Percentiles rank a stretch among this genome's conserved stretches.
These are phyloP conservation scores for Vachellia collinsii DNA, from an alignment of 306 rosid species.

Conservation along the genomic window DNA sequence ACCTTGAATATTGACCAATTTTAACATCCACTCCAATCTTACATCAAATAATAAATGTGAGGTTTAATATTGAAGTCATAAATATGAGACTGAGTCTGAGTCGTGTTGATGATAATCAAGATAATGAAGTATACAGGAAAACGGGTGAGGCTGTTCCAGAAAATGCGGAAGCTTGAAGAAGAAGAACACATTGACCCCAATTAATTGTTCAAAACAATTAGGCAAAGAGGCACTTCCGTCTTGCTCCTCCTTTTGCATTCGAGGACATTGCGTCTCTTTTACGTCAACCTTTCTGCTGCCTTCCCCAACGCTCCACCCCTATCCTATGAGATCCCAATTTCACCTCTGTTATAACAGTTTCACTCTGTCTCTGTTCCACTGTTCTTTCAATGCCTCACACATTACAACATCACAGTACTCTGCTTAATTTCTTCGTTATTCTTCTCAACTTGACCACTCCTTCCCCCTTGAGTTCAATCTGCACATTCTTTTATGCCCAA, in stretches of 20 bases:
- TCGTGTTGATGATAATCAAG: neutral
- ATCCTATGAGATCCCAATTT: neutral
- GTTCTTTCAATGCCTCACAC: neutral
- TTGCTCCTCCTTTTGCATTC: neutral
- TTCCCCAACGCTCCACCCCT: neutral
- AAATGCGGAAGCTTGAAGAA: slow-evolving; percentile 36
- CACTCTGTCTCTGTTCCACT: neutral
- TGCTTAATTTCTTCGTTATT: no score
- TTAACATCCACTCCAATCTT: neutral
- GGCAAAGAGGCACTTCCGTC: neutral
- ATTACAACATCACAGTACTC: neutral
- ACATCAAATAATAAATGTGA: neutral
- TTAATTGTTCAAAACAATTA: neutral
- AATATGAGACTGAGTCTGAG: neutral
- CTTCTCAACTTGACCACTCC: neutral
- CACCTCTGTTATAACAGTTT: no score
- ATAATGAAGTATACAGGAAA: no score
- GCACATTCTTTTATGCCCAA: neutral
- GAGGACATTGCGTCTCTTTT: neutral
- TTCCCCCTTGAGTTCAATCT: neutral
- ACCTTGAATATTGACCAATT: neutral
- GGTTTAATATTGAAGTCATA: neutral
- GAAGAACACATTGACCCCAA: neutral
- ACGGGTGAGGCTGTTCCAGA: neutral
- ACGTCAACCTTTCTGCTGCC: neutral